Base-by-base conservation (phyloP, 164 flowering plant species). In the Sedum album region DNA sequence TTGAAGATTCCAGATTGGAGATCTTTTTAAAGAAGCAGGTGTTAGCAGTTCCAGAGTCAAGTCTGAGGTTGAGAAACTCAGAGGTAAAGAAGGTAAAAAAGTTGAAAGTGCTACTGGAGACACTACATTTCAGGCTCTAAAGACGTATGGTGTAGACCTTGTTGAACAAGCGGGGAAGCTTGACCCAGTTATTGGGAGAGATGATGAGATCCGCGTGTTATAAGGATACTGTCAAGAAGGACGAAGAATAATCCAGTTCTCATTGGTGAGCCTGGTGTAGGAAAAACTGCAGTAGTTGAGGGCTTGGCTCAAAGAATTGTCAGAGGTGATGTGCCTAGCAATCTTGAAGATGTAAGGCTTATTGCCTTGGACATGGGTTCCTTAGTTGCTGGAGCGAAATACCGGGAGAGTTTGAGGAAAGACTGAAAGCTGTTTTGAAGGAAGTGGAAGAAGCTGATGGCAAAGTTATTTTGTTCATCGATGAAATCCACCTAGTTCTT, bases 41-140 rank as follows among this genome's bases (percentile, higher is more conserved):
- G 76, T 93, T 20, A 73, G 82, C 31, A 3, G 71, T 0, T 71
- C 89, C 0, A 80, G 73, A 46, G 87, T 93, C 60, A 90, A 79
- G 69, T 42, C 92, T 0, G 97, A 89, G 79, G 85, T 93, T 8
- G 96, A 93, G 76, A 93, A 87, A 73, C 81, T 93, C 61, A 72
- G 95, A 13, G 96, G 96, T 5, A 86, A 88, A 73, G 90, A 87
- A 63, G 94, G 96, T 66, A 83, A 64, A 74, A 93, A 90, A 72
- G 94, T 91, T n/a, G 88, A 90, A 68, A 93, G 88, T 74, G 97
- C 96, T 23, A 70, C 96, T 2, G 97, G 96, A 1, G 98, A 93
- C 48, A 79, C 91, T 3, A 80, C 75, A 13, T 93, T 93, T 62
- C 88, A 91, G 53, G 98, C 96, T 5, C 66, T 92, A 69, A 87